Evolutionary conservation across 768 basidiomycete genomes (phyloP), one percentile per base, ranked within the genome.

Genomic region (Cystobasidium tubakii): DNA sequence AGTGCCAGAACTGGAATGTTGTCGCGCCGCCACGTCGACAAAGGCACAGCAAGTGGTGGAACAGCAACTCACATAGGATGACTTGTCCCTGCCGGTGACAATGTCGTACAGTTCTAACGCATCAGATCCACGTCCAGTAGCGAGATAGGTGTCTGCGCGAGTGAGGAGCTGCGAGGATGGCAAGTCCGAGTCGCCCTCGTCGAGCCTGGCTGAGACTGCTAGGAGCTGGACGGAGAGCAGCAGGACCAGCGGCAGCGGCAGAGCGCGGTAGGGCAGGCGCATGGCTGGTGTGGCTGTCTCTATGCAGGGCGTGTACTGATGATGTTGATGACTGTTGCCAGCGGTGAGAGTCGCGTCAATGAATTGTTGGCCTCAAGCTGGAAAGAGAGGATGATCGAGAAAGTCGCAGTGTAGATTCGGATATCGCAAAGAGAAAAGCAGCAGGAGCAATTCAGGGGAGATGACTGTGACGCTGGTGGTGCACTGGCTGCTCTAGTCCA

Each of bases 81-180:
- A 42, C n/a, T n/a, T 23, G 62, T 75, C 74, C 34, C 70, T 62
- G 13, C 23, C n/a, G 1, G 69, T 15, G 33, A 43, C 54, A 36
- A 50, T 29, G 36, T 70, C 55, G 31, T 72, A 75, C 66, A 72
- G 27, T 23, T 75, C 74, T 10, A 75, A 23, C 10, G 74, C 74
- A 12, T 53, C 27, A 43, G 42, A 29, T 6, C 39, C 69, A 23
- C 43, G 23, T 12, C 62, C 60, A 42, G 27, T 19, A 15, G 46
- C 57, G n/a, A 75, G 70, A 33, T 60, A 46, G 17, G 27, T 33
- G 34, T 62, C 50, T 23, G 70, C 74, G 31, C 42, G 21, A 4
- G n/a, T 17, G 10, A 75, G 62, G 17, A 75, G 67, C 67, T 75
- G 71, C 9, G 54, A 29, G 3, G 60, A 21, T 4, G 74, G 74